phyloP scores from a whole-genome alignment of 768 basidiomycete genomes.

The Amanita inopinata region DNA sequence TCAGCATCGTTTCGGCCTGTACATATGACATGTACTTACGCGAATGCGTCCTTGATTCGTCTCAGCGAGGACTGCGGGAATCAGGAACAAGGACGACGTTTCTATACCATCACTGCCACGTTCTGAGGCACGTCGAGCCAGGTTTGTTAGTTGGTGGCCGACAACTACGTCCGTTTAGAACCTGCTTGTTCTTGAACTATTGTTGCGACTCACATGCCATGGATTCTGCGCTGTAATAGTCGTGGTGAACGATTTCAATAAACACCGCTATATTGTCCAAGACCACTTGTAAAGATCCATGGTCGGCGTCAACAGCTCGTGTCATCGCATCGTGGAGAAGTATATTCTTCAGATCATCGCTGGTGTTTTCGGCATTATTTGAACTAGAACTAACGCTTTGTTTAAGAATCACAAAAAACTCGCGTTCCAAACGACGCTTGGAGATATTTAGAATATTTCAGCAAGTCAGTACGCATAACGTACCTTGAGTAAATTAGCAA shows the following conservation, averaged over 20 bases:
- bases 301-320: slow-evolving; percentile 41
- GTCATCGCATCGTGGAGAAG: slow-evolving; percentile 49
- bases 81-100: slow-evolving; percentile 43
- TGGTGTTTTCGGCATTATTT: slow-evolving; percentile 18
- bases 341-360: slow-evolving; percentile 31
- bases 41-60: slow-evolving; percentile 50
- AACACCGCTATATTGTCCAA: slow-evolving; percentile 48
- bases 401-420: slow-evolving; percentile 46
- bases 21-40: slow-evolving; percentile 24
- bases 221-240: slow-evolving; percentile 40
- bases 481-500: slow-evolving; percentile 51
- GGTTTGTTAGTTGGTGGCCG: slow-evolving; percentile 40
- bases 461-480: slow-evolving; percentile 7
- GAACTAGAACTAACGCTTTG: slow-evolving; percentile 32
- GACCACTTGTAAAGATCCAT: slow-evolving; percentile 38
- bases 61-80: slow-evolving; percentile 43
- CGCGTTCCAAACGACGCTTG: slow-evolving; percentile 35
- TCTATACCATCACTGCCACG: slow-evolving; percentile 38
- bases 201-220: slow-evolving; percentile 38
- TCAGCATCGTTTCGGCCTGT: slow-evolving; percentile 4
- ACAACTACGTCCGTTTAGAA: slow-evolving; percentile 31
- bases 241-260: slow-evolving; percentile 47
- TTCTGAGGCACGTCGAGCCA: slow-evolving; percentile 53
- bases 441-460: slow-evolving; percentile 3
- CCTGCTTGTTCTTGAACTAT: neutral